Base-by-base conservation (phyloP, 139 green algal genomes). In the Tetraselmis chui region DNA sequence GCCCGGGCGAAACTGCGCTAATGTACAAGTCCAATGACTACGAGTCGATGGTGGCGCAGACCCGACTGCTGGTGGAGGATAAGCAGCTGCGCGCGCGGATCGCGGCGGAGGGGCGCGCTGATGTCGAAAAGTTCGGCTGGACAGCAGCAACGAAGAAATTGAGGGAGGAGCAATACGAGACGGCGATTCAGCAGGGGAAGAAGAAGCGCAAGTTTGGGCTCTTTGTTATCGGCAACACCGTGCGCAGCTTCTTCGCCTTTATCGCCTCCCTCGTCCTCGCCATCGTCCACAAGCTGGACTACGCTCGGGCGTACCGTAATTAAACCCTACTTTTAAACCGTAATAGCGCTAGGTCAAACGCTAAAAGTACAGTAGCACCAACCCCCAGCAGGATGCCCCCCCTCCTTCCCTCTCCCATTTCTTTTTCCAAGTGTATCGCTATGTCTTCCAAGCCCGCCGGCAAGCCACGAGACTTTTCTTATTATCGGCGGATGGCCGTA, bases 21-120 rank as follows among this genome's bases (percentile, higher is more conserved):
- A 83, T 97, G 85, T 95, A 94, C 79, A 84, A 86, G 22, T 80
- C 85, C 22, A 82, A 79, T 2, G 89, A 93, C 81, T 89, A 90
- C 75, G 86, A 81, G 26, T n/a, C 45, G 1, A 88, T 87, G 1
- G 82, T 85, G 0, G 59, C 78, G 79, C 58, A 88, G 23, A 85
- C 89, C 1, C 76, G 30, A 2, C 27, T 76, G 28, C 84, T 92
- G 45, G 76, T 89, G 0, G 30, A 79, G 23, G 83, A 88, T 30
- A 2, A n/a, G 0, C 76, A 58, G 59, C 45, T 89, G 79, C 82
- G 86, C 25, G 27, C 79, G 29, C 67, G 31, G 11, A 80, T 91
- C 77, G 87, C 75, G 31, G 28, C 67, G 28, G 86, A 83, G 5
- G 83, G 77, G 0, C 31, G 83, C 2, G 23, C 78, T 5, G 45